Base-by-base conservation (phyloP, 2,329 filamentous ascomycete genomes). In the Scytalidium lignicola region DNA sequence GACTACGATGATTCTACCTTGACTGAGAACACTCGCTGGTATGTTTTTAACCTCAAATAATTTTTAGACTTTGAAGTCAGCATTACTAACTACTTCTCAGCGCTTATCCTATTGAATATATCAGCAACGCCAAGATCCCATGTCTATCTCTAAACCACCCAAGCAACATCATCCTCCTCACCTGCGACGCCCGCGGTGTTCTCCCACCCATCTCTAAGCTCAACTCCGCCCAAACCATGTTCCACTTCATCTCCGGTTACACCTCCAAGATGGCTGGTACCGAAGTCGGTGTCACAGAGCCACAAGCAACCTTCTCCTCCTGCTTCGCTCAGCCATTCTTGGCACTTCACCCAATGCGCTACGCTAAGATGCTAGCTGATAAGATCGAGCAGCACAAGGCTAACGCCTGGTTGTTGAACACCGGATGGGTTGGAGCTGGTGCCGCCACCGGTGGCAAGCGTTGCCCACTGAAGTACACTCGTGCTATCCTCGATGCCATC, bases 181-280 rank as follows among this genome's bases (percentile, higher is more conserved):
- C 93, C 55, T 99, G 93, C 76, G 93, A 99, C 65, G 93, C 93
- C 52, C 90, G 93, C 60, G 93, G 93, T 77, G 93, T 99, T 44
- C 84, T 99, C 49, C 93, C 93, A 50, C 93, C 93, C 44, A 97
- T 99, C 74, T 96, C 90, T 64, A 97, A 97, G 80, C 86, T 99
- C 68, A 84, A 87, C 78, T 82, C 86, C 57, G 83, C 89, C 64
- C 93, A 97, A 77, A 96, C 90, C 71, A 97, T 99, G 92, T 99
- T 97, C 86, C 93, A 99, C 81, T 99, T 99, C 84, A 99, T 99
- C 74, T 95, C 89, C 17, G 93, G 93, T 62, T 99, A 99, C 81
- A 99, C 93, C 57, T 97, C 92, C 67, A 99, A 99, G 85, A 99
- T 99, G 93, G 93, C 93, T 58, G 93, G 93, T 65, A 99, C 93